Evolutionary conservation across 441 rosid species (phyloP), one percentile per base, ranked within the genome.

Genomic region (Capsella rubella): DNA sequence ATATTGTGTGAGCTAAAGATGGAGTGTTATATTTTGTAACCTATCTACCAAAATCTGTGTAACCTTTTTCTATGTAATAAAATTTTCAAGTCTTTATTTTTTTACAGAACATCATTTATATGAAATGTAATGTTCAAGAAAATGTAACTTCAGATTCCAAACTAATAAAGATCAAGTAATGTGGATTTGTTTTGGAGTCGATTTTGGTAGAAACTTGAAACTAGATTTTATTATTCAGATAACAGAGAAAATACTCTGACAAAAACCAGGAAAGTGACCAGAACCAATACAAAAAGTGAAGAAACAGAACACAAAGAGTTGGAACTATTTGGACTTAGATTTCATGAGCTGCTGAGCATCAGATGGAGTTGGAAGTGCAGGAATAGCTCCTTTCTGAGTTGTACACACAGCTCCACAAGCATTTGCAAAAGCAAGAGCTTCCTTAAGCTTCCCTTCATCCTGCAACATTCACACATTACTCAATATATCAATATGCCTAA

Each of bases 361-460:
- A 29, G 80, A 45, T 37, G 74, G 34, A 10, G 88, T 54, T 0
- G 97, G 92, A 56, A 89, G 90, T 14, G 92, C 93, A 6, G 93
- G 90, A 45, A 89, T 88, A 50, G 92, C 93, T 68, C 95, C 95
- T 77, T 87, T 89, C 77, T 87, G 82, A 29, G 95, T 87, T n/a
- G 89, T 87, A 49, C 86, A 80, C 46, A 91, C 64, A 12, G 97
- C 97, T 51, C 89, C 97, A 59, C 95, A 91, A 6, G 91, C 93
- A 78, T 87, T 89, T 18, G 93, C 80, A 84, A 88, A 88, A 5
- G 66, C 28, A 21, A 91, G 75, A 61, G 84, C 85, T 54, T 85
- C 92, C 67, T 72, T 88, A 71, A 89, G 51, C 69, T 83, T 86
- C 46, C 49, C 82, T 75, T 89, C 97, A 69, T 84, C 76, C 93